Evolutionary conservation across 352 stramenopile genomes (phyloP), one percentile per base, ranked within the genome.

Genomic region (Phytopythium mirpurense): DNA sequence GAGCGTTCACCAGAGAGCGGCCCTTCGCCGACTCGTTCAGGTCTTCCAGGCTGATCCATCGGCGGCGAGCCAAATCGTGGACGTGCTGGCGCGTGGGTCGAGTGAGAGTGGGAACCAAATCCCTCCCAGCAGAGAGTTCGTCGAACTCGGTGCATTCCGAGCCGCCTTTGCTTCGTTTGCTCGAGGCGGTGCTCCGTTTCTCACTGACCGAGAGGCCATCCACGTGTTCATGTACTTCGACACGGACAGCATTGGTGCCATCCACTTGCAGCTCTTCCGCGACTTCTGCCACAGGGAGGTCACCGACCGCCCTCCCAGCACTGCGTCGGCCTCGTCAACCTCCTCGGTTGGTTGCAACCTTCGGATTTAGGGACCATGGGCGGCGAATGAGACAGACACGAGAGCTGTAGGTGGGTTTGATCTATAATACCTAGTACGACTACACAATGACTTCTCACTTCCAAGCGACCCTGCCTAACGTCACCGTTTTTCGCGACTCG

Each of bases 211-310:
- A 26, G 81, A 91, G 31, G 65, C 69, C 32, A 85, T 89, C 58
- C 78, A 89, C 54, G 72, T 77, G 15, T 91, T 91, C 68, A 91
- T 91, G 81, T 65, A 82, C 57, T 89, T 89, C 51, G 81, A 91
- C 49, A 24, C 62, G 6, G 64, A 85, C 45, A 83, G 78, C 57
- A 72, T 90, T 18, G 80, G 78, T 2, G 74, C 72, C 12, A 82
- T 90, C n/a, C 45, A 51, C 9, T 24, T 85, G n/a, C 32, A 47
- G 12, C 32, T 55, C 4, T 68, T 88, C 21, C 14, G 76, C 6
- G 49, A 72, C 21, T 86, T 78, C 42, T 85, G 62, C 38, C 34
- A 9, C 10, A n/a, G 34, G 24, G 45, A 40, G 15, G 3, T 7
- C 6, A 5, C 5, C 19, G 45, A 27, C 4, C 45, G 45, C 11